These are phyloP conservation scores for Rhazya stricta DNA, from an alignment of 257 asterid species.

Conservation along the genomic window DNA sequence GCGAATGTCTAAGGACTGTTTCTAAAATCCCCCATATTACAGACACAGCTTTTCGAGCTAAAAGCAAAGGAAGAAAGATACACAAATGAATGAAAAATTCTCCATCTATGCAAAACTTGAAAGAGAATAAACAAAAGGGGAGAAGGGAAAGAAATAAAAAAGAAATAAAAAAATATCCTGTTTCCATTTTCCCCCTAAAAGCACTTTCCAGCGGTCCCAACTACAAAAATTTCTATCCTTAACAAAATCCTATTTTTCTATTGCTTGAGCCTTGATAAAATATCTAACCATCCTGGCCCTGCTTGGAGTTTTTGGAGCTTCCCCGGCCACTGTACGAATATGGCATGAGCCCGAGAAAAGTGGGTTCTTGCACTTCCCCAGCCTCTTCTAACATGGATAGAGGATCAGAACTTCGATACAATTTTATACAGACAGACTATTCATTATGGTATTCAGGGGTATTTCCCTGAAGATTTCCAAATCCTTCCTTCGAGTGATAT, in stretches of 20 bases:
- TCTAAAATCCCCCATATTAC: conserved; percentile 30
- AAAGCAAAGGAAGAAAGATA: conserved; percentile 29
- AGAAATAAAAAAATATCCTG: conserved; percentile 19
- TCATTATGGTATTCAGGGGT: conserved; percentile 36
- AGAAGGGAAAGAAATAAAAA: not conserved
- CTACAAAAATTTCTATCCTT: conserved; percentile 58
- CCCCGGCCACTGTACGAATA: not conserved
- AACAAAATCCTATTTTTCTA: conserved; percentile 8
- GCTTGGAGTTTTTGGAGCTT: conserved; percentile 9
- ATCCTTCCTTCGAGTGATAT: conserved; percentile 93
- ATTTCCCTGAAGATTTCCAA: conserved; percentile 96
- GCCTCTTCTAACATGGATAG: not conserved
- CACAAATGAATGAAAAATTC: conserved; percentile 50
- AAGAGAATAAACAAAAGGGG: conserved; percentile 9
- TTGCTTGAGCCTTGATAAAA: conserved; percentile 22
- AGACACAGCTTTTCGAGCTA: conserved; percentile 24
- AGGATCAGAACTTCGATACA: not conserved
- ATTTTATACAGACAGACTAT: not conserved
- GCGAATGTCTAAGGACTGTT: conserved; percentile 33
- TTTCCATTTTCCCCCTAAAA: conserved; percentile 36
- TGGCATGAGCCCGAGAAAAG: not conserved
- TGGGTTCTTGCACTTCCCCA: conserved; percentile 4
- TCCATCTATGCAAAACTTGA: conserved; percentile 40
- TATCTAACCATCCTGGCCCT: conserved; percentile 10
- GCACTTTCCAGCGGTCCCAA: conserved; percentile 44